Conservation (phyloP, 805 yeast species). For the Candida berthetii region DNA sequence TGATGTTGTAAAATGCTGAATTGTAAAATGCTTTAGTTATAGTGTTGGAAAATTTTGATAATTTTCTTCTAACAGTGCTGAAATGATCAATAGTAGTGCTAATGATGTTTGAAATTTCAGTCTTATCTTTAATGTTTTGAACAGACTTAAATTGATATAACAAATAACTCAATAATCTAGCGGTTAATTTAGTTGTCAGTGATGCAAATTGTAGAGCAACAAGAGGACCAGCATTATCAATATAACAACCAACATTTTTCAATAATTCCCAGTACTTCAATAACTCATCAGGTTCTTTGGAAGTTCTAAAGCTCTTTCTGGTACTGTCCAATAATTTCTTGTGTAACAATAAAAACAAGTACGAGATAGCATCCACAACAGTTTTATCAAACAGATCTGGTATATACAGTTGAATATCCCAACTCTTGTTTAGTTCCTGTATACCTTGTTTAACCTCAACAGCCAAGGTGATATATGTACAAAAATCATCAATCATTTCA, state of each 20-base stretch:
- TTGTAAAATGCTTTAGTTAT: conserved; percentile 70
- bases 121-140: conserved; percentile 28
- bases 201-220: conserved; percentile 72
- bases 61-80: conserved; percentile 73
- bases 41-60: conserved; percentile 68
- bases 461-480: conserved; percentile 68
- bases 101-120: conserved; percentile 32
- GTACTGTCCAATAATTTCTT: conserved; percentile 77
- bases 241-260: conserved; percentile 67
- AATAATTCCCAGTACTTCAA: conserved; percentile 78
- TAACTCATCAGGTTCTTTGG: conserved; percentile 86
- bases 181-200: conserved; percentile 61
- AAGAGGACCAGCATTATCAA: conserved; percentile 76
- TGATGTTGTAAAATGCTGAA: conserved; percentile 54
- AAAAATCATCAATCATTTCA: conserved; percentile 84
- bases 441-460: conserved; percentile 67
- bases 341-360: conserved; percentile 64
- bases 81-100: conserved; percentile 61
- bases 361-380: conserved; percentile 67
- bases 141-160: conserved; percentile 69
- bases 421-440: conserved; percentile 49
- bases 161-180: conserved; percentile 63
- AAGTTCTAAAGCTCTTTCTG: conserved; percentile 66
- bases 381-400: conserved; percentile 62
- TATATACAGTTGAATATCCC: conserved; percentile 64